These are phyloP conservation scores for Vaccinium myrtillus DNA, from an alignment of 148 eudicot genomes.

Conservation along the genomic window DNA sequence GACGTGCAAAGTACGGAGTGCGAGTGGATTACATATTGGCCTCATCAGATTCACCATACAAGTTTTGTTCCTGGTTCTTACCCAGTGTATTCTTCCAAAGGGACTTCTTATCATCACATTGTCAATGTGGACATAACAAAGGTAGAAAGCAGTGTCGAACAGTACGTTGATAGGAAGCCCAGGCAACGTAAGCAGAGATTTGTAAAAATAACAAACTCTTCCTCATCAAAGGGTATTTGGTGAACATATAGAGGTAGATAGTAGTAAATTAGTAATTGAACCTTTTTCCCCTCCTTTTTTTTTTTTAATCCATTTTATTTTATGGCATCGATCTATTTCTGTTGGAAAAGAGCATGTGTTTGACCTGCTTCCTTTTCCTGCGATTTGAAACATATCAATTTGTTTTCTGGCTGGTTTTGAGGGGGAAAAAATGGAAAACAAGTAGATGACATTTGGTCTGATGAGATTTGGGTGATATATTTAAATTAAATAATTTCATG, in stretches of 20 bases:
- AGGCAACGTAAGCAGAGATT: conserved; percentile 39
- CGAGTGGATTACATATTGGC: conserved; percentile 75
- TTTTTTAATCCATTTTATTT: neutral
- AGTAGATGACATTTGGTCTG: too few species aligned
- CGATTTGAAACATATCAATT: neutral
- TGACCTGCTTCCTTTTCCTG: neutral
- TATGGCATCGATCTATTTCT: too few species aligned
- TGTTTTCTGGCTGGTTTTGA: neutral
- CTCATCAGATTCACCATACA: conserved; percentile 58
- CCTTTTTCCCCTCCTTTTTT: neutral
- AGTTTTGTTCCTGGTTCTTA: conserved; percentile 85
- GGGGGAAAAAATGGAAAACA: too few species aligned
- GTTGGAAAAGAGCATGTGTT: neutral
- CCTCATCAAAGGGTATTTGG: conserved; percentile 64
- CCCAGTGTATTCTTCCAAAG: conserved; percentile 81
- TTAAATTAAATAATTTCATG: too few species aligned
- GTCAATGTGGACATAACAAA: conserved; percentile 69
- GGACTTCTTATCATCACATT: conserved; percentile 94
- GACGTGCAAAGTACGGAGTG: conserved; percentile 86
- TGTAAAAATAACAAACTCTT: conserved; percentile 48
- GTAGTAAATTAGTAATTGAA: neutral
- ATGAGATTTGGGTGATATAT: too few species aligned
- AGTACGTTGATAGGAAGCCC: conserved; percentile 34
- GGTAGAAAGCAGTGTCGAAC: conserved; percentile 34
- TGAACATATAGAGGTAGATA: conserved; percentile 29